Evolutionary conservation across 2,329 filamentous ascomycete species (phyloP).

Genomic region (Tolypocladium sp.): DNA sequence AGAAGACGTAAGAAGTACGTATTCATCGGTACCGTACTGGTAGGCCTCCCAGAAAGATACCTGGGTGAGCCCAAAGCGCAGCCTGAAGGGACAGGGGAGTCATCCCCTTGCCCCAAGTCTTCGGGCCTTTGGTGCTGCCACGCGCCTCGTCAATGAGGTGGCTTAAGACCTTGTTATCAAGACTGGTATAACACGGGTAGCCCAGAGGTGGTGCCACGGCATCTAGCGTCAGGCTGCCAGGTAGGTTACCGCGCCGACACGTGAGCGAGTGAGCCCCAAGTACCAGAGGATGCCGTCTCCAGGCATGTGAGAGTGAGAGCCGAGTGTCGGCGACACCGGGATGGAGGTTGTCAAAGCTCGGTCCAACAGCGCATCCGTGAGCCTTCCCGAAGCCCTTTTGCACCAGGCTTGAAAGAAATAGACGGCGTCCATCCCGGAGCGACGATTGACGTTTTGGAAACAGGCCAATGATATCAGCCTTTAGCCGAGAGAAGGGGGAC

Average conservation of each 20-base stretch:
- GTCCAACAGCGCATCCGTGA: not conserved
- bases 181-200: not conserved
- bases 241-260: slow-evolving; percentile 1
- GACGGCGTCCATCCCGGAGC: not conserved
- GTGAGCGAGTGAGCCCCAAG: slow-evolving; percentile 1
- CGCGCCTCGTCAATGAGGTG: slow-evolving; percentile 1
- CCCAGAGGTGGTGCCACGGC: slow-evolving; percentile 3
- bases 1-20: not conserved
- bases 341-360: not conserved
- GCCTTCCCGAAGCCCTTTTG: not conserved
- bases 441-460: not conserved
- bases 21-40: not conserved
- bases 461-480: slow-evolving; percentile 5
- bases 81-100: not conserved
- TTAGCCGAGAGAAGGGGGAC: slow-evolving; percentile 4
- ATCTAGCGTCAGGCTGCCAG: slow-evolving; percentile 1
- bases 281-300: not conserved
- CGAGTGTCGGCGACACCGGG: slow-evolving; percentile 3
- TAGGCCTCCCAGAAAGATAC: not conserved
- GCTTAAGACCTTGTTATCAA: slow-evolving; percentile 1
- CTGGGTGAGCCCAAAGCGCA: not conserved
- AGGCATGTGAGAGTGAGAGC: not conserved
- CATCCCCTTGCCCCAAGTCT: not conserved
- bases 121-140: slow-evolving; percentile 4
- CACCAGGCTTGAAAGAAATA: not conserved